These are phyloP conservation scores for Emergomyces orientalis DNA, from an alignment of 2,329 filamentous ascomycete genomes.

Conservation along the genomic window DNA sequence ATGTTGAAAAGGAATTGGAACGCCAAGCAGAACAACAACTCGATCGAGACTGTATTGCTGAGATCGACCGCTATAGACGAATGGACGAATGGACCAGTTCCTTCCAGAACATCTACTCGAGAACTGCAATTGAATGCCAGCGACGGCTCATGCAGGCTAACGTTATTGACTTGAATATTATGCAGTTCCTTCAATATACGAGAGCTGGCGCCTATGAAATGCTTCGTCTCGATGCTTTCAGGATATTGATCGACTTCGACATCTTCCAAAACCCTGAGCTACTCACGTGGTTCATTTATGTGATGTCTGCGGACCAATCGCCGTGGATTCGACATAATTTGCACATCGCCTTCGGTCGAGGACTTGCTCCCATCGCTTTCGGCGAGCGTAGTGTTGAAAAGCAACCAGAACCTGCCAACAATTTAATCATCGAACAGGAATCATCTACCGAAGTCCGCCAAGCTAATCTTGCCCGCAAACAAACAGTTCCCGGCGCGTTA, in stretches of 20 bases:
- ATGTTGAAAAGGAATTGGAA: constrained; percentile 41
- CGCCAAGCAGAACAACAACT: constrained; percentile 47
- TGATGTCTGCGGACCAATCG: constrained; percentile 48
- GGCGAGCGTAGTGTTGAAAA: constrained; percentile 37
- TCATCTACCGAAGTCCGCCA: constrained; percentile 43
- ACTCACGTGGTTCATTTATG: constrained; percentile 48
- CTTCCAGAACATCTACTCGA: constrained; percentile 55
- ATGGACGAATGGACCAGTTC: constrained; percentile 60
- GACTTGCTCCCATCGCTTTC: constrained; percentile 50
- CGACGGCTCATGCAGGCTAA: constrained; percentile 46
- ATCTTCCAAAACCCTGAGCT: constrained; percentile 44
- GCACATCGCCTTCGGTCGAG: constrained; percentile 44
- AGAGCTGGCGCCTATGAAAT: constrained; percentile 50
- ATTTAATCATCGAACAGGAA: constrained; percentile 51
- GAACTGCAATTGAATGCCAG: constrained; percentile 52
- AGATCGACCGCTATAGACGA: constrained; percentile 54
- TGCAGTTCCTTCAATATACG: constrained; percentile 54
- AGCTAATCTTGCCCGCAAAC: constrained; percentile 45
- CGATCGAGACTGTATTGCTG: constrained; percentile 48
- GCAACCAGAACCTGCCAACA: constrained; percentile 27
- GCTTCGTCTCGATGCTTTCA: constrained; percentile 51
- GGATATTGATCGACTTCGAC: constrained; percentile 48
- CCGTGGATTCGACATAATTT: constrained; percentile 48
- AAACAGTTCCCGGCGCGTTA: constrained; percentile 50
- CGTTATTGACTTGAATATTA: constrained; percentile 43